Percentiles rank a stretch among this genome's conserved stretches.
Evolutionary conservation across 495 filamentous ascomycete species (phyloP).

Genomic region (Parachaetomium inaequale): DNA sequence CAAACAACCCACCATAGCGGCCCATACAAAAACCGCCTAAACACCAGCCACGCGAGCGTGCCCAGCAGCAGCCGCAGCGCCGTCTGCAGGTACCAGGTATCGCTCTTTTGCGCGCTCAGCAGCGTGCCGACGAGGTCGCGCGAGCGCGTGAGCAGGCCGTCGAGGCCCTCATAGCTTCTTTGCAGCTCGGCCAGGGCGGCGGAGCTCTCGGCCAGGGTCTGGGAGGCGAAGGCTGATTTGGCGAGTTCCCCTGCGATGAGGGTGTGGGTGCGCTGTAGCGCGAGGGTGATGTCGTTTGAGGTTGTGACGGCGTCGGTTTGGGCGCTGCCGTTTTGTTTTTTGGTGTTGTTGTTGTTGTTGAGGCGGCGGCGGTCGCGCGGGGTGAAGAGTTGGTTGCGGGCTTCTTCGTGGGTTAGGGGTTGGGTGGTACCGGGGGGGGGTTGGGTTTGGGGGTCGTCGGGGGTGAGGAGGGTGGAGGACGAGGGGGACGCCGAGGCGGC

Average conservation of each 20-base stretch:
- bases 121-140: conserved; percentile 73
- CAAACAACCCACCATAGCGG: conserved; percentile 87
- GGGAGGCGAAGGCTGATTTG: conserved; percentile 79
- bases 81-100: conserved; percentile 93
- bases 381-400: conserved; percentile 26
- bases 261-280: conserved; percentile 78
- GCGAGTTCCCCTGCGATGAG: conserved; percentile 79
- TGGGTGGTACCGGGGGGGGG: not conserved
- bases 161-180: conserved; percentile 73
- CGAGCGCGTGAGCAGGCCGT: conserved; percentile 67
- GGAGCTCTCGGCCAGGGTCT: conserved; percentile 77
- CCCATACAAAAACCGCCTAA: conserved; percentile 78
- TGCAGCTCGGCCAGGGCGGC: conserved; percentile 75
- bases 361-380: conserved; percentile 26
- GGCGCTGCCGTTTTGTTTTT: not conserved
- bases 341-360: conserved; percentile 15
- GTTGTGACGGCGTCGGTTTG: conserved; percentile 62
- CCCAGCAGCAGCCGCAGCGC: conserved; percentile 74
- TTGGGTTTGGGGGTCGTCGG: conserved; percentile 23
- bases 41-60: conserved; percentile 81
- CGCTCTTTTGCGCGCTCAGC: conserved; percentile 82
- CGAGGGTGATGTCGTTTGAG: conserved; percentile 76
- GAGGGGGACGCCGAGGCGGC: conserved; percentile 39
- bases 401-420: conserved; percentile 10
- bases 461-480: conserved; percentile 20